These are phyloP conservation scores for Dimocarpus longan DNA, from an alignment of 345 rosid genomes.

Conservation along the genomic window DNA sequence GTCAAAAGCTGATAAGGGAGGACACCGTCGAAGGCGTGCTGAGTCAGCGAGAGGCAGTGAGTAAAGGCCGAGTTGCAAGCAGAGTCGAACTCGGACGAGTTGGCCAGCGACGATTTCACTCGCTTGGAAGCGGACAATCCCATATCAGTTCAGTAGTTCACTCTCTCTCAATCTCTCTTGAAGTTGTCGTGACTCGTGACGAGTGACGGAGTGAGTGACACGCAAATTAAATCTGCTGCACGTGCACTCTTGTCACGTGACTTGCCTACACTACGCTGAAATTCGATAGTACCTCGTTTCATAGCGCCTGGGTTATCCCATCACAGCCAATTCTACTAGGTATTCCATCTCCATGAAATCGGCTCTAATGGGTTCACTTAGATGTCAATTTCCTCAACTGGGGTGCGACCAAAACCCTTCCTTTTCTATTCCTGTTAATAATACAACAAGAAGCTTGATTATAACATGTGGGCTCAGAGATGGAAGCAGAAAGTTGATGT, in stretches of 20 bases:
- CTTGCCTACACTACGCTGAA: no score
- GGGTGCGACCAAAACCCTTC: conserved; percentile 2
- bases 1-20: conserved; percentile 71
- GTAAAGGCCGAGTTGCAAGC: conserved; percentile 67
- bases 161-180: no score
- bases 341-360: no score
- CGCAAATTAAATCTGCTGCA: neutral
- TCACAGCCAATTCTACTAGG: no score
- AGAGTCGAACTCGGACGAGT: conserved; percentile 53
- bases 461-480: conserved; percentile 52
- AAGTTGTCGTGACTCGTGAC: no score
- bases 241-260: neutral
- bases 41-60: conserved; percentile 69
- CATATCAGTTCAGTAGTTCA: conserved; percentile 29
- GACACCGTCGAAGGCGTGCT: conserved; percentile 75
- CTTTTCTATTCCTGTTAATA: neutral
- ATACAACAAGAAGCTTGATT: conserved; percentile 11
- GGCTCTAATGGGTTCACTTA: conserved; percentile 24
- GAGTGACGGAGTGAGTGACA: no score
- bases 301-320: no score
- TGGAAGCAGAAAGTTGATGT: conserved; percentile 31
- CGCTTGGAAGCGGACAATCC: conserved; percentile 64
- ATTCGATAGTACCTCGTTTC: no score
- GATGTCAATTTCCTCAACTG: conserved; percentile 23
- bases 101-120: conserved; percentile 42